phyloP scores from a whole-genome alignment of 2,329 filamentous ascomycete species.

The Elsinoe australis region DNA sequence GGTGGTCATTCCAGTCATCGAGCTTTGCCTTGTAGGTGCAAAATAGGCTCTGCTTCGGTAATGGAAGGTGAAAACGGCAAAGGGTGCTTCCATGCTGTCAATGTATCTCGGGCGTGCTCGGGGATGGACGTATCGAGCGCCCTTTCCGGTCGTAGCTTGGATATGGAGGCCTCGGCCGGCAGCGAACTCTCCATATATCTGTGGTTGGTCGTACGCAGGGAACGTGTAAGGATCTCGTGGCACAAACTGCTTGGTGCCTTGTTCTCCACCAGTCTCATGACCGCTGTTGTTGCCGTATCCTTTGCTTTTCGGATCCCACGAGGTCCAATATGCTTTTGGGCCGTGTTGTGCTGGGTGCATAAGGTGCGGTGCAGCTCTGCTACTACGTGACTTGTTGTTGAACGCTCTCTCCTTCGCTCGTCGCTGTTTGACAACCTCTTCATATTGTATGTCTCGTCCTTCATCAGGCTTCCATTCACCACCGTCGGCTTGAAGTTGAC shows the following conservation, averaged over 20 bases:
- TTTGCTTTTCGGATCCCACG: conserved; percentile 5
- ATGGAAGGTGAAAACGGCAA: conserved; percentile 44
- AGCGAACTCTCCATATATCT: not conserved
- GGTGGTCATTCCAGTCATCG: too few species aligned
- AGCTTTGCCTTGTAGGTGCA: too few species aligned
- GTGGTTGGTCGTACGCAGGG: conserved; percentile 12
- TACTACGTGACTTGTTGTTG: not conserved
- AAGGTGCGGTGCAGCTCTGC: not conserved
- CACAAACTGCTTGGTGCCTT: conserved; percentile 2
- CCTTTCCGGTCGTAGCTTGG: conserved; percentile 31
- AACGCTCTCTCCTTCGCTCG: not conserved
- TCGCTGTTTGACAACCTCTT: not conserved
- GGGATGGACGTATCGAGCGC: conserved; percentile 34
- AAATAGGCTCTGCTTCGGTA: conserved; percentile 35
- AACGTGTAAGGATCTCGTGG: conserved; percentile 11
- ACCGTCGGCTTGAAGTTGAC: too few species aligned
- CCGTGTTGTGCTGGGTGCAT: not conserved
- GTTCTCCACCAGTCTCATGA: not conserved
- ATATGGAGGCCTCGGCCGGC: conserved; percentile 24
- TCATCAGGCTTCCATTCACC: not conserved
- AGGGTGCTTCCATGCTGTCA: conserved; percentile 34
- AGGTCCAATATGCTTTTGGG: conserved; percentile 1
- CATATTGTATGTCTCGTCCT: not conserved
- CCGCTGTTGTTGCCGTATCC: conserved; percentile 12
- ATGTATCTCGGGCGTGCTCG: conserved; percentile 35